Evolutionary conservation across 345 rosid genomes (phyloP).

Genomic region (Populus pruinosa): DNA sequence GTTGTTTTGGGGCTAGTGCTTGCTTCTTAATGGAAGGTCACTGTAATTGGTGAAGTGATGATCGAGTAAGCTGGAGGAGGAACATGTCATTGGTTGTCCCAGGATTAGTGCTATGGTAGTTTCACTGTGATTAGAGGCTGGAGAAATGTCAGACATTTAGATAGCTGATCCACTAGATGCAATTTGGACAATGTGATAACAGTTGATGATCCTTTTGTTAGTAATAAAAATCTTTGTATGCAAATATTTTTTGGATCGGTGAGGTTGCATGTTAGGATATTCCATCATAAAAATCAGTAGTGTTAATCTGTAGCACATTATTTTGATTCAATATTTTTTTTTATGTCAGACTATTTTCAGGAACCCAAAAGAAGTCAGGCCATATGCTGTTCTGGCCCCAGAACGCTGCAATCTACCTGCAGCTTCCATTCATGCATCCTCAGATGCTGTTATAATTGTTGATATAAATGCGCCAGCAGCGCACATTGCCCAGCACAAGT

Average conservation of each 20-base stretch:
- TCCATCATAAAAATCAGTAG: neutral
- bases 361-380: conserved; percentile 80
- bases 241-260: neutral
- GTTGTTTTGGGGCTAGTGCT: neutral
- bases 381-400: conserved; percentile 66
- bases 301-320: conserved; percentile 3
- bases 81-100: neutral
- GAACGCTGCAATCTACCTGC: conserved; percentile 98
- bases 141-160: neutral
- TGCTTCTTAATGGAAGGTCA: neutral
- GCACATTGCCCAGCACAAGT: conserved; percentile 80
- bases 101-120: neutral
- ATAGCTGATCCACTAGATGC: neutral
- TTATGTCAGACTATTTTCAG: conserved; percentile 82
- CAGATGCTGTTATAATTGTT: conserved; percentile 70
- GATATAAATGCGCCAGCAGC: conserved; percentile 91
- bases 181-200: neutral
- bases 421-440: conserved; percentile 81
- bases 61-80: neutral
- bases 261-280: conserved; percentile 5
- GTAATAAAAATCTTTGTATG: neutral
- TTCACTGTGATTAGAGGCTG: neutral
- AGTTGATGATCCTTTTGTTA: neutral
- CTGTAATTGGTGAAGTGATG: neutral
- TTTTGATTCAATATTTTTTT: conserved; percentile 9